Base-by-base conservation (phyloP, 352 stramenopile genomes). In the Thalassiosira livingstoniorum region DNA sequence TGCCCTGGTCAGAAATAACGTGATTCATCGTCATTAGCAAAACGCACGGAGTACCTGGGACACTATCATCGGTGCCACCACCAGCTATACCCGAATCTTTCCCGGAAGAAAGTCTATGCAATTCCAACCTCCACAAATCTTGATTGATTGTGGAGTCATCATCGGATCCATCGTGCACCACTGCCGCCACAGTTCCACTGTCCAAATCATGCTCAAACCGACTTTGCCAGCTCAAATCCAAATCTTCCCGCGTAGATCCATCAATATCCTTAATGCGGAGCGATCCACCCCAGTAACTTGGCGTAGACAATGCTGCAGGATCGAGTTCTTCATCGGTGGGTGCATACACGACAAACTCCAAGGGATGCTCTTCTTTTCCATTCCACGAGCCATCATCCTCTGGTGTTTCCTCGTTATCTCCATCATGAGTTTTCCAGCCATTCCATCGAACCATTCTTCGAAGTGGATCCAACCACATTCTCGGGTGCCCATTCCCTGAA, bases 1-100 rank as follows among this genome's bases (percentile, higher is more conserved):
- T 79, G 32, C 43, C 31, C 55, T 86, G 78, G 37, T 86, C 78
- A 23, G 43, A 72, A 29, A 80, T 80, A 25, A 18, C 32, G 64
- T 86, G 78, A 57, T 86, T 75, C 34, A 86, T 77, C 29, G 29
- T 71, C 34, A 86, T 51, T n/a, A 68, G 1, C 29, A 68, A 23
- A 18, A 51, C 55, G 54, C 53, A 65, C 35, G 62, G 62, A 29
- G 25, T 2, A 37, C n/a, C n/a, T 1, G 60, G 35, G 27, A 23
- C 42, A 54, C 80, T 39, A 4, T 65, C 34, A 25, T 27, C 25
- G 51, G 11, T 34, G 25, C 25, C 34, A 21, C 69, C 18, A 45
- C 73, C 4, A 29, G 31, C 18, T 32, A 43, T 32, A 23, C 21
- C 42, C 13, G 23, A 37, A 29, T 55, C 53, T n/a, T 64, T 32